phyloP scores from a whole-genome alignment of 169 alveolate genomes.

The Cryptosporidium tyzzeri region DNA sequence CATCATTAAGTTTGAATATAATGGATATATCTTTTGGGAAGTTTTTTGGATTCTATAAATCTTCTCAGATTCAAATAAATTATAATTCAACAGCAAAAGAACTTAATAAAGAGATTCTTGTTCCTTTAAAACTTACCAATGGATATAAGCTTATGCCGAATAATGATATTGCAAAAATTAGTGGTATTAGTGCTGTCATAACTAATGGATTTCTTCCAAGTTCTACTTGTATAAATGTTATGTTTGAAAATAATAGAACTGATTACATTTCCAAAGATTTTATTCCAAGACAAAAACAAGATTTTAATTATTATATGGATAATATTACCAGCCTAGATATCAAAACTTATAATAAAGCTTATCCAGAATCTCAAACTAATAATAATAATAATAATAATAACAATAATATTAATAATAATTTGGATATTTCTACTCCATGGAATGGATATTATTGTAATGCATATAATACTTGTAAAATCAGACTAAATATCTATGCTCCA shows the following conservation, averaged over 20 bases:
- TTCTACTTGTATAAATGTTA: slow-evolving; percentile 38
- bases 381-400: background rate
- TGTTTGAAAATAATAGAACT: slow-evolving; percentile 26
- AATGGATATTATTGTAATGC: slow-evolving; percentile 30
- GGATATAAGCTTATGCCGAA: slow-evolving; percentile 51
- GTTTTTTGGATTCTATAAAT: slow-evolving; percentile 48
- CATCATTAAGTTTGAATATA: background rate
- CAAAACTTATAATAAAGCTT: background rate
- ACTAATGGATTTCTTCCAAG: slow-evolving; percentile 46
- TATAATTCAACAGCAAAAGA: slow-evolving; percentile 32
- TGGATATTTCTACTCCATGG: slow-evolving; percentile 47
- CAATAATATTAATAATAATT: background rate
- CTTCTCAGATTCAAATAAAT: slow-evolving; percentile 48
- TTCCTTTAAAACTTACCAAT: slow-evolving; percentile 25
- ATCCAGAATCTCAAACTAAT: background rate
- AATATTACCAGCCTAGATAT: background rate
- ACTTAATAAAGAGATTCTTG: slow-evolving; percentile 1
- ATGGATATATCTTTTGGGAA: slow-evolving; percentile 41
- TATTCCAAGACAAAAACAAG: slow-evolving; percentile 48
- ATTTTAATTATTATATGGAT: slow-evolving; percentile 23
- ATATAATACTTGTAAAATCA: slow-evolving; percentile 43
- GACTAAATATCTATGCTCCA: slow-evolving; percentile 34
- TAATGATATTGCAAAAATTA: slow-evolving; percentile 29
- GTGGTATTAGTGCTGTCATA: slow-evolving; percentile 18
- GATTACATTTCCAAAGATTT: slow-evolving; percentile 21